Conservation (phyloP, 108 stramenopile genomes). For the Cylindrotheca closterium region DNA sequence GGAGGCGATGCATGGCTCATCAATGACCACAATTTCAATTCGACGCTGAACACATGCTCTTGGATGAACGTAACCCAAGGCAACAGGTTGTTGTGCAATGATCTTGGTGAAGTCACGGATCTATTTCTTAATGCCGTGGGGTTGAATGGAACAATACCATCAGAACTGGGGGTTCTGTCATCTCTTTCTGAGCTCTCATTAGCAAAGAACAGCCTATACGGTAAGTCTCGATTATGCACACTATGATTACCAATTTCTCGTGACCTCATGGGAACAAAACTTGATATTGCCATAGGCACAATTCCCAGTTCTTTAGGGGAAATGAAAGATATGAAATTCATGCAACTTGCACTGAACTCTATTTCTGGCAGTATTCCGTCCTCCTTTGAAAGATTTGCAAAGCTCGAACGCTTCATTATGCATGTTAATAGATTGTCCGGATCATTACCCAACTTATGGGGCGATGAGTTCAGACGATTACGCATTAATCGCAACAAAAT, state of each 20-base stretch:
- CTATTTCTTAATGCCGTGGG: neutral
- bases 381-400: constrained; percentile 9
- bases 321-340: constrained; percentile 31
- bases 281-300: constrained; percentile 24
- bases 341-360: constrained; percentile 34
- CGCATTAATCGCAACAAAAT: constrained; percentile 41
- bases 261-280: too few species aligned
- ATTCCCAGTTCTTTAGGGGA: constrained; percentile 35
- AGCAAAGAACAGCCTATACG: neutral
- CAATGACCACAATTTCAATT: neutral
- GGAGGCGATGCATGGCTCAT: neutral
- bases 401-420: neutral
- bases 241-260: too few species aligned
- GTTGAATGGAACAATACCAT: neutral
- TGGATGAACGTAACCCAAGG: neutral
- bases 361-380: constrained; percentile 24
- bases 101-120: neutral
- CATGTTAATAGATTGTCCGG: neutral
- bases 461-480: constrained; percentile 20
- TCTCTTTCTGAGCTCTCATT: neutral
- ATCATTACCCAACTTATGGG: constrained; percentile 22
- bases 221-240: neutral
- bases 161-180: neutral
- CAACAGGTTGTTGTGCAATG: neutral
- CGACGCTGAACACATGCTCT: neutral